A percentile compares a stretch with the other conserved stretches of the same genome.
These are phyloP conservation scores for Meyerozyma smithsonii DNA, from an alignment of 1,139 yeast genomes.

Conservation along the genomic window DNA sequence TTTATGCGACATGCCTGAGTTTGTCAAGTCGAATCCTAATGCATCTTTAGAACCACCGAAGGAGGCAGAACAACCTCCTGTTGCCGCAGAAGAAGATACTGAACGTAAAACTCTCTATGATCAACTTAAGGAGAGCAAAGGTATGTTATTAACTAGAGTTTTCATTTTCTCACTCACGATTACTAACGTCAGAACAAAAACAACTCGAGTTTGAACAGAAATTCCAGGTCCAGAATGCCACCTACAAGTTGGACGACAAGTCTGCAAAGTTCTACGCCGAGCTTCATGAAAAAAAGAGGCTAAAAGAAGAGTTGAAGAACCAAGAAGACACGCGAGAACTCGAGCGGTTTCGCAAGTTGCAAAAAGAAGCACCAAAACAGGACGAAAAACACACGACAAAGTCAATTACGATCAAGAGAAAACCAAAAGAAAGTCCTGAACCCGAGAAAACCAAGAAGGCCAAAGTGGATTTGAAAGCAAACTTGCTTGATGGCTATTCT, in stretches of 20 bases:
- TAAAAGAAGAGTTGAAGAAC: constrained; percentile 12
- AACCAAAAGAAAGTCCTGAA: not conserved
- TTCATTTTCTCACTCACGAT: not conserved
- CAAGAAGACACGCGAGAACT: constrained; percentile 6
- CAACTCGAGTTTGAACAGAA: constrained; percentile 14
- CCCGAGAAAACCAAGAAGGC: not conserved
- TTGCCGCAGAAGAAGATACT: constrained; percentile 2
- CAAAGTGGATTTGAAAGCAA: not conserved
- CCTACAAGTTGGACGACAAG: constrained; percentile 14
- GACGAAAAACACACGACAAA: not conserved
- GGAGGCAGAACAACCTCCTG: not conserved
- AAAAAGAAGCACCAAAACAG: not conserved
- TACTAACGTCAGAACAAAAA: constrained; percentile 14
- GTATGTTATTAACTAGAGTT: constrained; percentile 9
- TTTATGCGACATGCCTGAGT: constrained; percentile 4
- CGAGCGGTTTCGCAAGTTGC: constrained; percentile 7
- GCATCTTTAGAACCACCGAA: not conserved
- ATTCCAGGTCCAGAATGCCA: constrained; percentile 12
- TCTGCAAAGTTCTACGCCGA: constrained; percentile 19
- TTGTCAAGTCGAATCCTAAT: constrained; percentile 3
- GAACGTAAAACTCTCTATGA: constrained; percentile 13
- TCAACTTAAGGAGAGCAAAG: constrained; percentile 13
- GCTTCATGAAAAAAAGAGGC: constrained; percentile 15
- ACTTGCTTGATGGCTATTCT: constrained; percentile 5
- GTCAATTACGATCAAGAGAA: not conserved